phyloP scores from a whole-genome alignment of 1,284 basidiomycete species.

The Puccinia polysora region DNA sequence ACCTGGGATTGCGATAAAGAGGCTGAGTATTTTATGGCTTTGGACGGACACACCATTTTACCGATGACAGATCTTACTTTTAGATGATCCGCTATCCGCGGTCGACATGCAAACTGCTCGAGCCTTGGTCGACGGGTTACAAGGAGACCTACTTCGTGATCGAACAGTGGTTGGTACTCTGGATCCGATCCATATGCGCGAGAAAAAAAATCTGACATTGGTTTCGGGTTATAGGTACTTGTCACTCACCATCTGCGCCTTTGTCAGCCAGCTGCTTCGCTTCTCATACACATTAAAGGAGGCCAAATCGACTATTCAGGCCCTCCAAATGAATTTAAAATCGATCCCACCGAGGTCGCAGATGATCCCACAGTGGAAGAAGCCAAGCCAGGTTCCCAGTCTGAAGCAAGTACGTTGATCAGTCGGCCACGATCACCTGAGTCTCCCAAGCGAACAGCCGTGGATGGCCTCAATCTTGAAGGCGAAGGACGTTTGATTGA shows the following conservation, averaged over 20 bases:
- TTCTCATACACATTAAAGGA: slow-evolving; percentile 25
- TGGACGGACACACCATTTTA: neutral
- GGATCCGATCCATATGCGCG: neutral
- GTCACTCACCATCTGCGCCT: slow-evolving; percentile 42
- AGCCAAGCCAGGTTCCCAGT: neutral
- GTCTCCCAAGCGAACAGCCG: neutral
- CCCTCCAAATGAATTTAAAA: slow-evolving; percentile 18
- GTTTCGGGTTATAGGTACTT: slow-evolving; percentile 15
- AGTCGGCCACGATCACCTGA: neutral
- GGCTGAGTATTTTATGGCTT: too few relatives aligned
- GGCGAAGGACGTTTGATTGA: slow-evolving; percentile 56
- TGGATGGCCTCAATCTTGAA: neutral
- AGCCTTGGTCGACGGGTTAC: slow-evolving; percentile 32
- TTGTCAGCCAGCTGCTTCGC: slow-evolving; percentile 35
- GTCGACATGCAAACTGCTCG: slow-evolving; percentile 35
- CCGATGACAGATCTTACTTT: slow-evolving; percentile 18
- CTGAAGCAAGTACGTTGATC: slow-evolving; percentile 12
- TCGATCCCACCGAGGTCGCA: neutral
- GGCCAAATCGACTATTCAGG: slow-evolving; percentile 29
- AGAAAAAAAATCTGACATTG: neutral
- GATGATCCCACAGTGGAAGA: slow-evolving; percentile 14
- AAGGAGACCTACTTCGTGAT: slow-evolving; percentile 29
- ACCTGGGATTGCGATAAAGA: neutral
- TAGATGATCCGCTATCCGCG: slow-evolving; percentile 40
- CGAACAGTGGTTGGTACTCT: slow-evolving; percentile 36